phyloP scores from a whole-genome alignment of 768 basidiomycete genomes.

The Epithele typhae region DNA sequence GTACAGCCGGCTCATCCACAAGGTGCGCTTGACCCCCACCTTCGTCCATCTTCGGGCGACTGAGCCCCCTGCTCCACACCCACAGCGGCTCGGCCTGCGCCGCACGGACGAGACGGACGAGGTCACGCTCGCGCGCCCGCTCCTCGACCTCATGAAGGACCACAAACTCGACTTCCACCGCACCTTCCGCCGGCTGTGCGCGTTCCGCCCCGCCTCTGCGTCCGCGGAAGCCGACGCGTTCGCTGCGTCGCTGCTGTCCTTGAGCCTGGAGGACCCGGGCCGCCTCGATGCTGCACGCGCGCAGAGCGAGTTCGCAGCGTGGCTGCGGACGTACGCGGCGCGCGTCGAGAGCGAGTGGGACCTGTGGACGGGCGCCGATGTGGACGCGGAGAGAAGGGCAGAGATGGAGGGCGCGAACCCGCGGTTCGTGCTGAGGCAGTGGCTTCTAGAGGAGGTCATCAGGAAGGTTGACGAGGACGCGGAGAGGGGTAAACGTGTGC shows the following conservation, averaged over 20 bases:
- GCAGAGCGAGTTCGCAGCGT: conserved; percentile 49
- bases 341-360: conserved; percentile 51
- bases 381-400: conserved; percentile 38
- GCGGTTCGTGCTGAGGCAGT: conserved; percentile 89
- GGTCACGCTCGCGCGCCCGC: conserved; percentile 50
- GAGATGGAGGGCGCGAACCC: conserved; percentile 71
- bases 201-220: conserved; percentile 46
- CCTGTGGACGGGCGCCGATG: conserved; percentile 36
- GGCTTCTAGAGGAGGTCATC: conserved; percentile 95
- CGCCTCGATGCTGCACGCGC: conserved; percentile 41
- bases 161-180: conserved; percentile 85
- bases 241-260: conserved; percentile 40
- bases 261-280: conserved; percentile 44
- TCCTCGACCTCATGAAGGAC: conserved; percentile 69
- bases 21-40: conserved; percentile 38
- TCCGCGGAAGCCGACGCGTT: conserved; percentile 27
- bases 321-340: conserved; percentile 60
- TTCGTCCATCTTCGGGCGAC: background rate
- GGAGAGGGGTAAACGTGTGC: conserved; percentile 55
- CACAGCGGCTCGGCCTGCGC: conserved; percentile 73
- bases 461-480: conserved; percentile 63
- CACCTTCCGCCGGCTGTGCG: conserved; percentile 70
- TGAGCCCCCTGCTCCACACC: background rate
- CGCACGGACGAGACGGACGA: conserved; percentile 57
- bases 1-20: conserved; percentile 68